Evolutionary conservation across 179 eudicot genomes (phyloP).

Genomic region (Actinidia arguta): DNA sequence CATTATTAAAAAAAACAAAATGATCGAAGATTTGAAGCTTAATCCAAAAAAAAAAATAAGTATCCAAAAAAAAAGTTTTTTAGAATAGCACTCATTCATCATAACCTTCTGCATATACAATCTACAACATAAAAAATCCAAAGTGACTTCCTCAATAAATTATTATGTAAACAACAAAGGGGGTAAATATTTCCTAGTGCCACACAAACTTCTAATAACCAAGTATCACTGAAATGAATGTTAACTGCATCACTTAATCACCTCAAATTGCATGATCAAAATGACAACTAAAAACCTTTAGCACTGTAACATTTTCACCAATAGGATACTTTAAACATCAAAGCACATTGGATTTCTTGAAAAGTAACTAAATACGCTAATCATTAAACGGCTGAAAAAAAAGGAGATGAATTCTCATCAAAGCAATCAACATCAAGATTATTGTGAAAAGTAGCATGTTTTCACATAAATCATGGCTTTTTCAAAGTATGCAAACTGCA

Average conservation of each 20-base stretch:
- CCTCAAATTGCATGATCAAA: neutral
- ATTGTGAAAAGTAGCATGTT: neutral
- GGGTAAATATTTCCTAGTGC: too few relatives aligned
- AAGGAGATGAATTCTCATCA: neutral
- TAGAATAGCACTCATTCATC: too few relatives aligned
- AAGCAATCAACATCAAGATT: neutral
- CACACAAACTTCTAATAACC: too few relatives aligned
- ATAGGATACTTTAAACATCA: neutral
- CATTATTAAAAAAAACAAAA: too few relatives aligned
- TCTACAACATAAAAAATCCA: too few relatives aligned
- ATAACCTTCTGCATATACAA: too few relatives aligned
- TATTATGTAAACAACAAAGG: too few relatives aligned
- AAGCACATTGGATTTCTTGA: neutral
- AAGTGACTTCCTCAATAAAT: too few relatives aligned
- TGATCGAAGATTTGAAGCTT: too few relatives aligned
- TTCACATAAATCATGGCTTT: neutral
- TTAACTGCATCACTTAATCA: constrained; percentile 16
- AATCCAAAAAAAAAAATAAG: too few relatives aligned
- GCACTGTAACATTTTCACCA: neutral
- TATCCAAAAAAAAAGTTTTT: too few relatives aligned
- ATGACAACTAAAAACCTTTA: neutral
- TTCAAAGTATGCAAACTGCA: neutral
- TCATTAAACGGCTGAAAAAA: neutral
- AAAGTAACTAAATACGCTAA: neutral
- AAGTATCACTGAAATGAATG: constrained; percentile 28